Conservation (phyloP, 1,284 basidiomycete genomes). For the Ustilago lituana region DNA sequence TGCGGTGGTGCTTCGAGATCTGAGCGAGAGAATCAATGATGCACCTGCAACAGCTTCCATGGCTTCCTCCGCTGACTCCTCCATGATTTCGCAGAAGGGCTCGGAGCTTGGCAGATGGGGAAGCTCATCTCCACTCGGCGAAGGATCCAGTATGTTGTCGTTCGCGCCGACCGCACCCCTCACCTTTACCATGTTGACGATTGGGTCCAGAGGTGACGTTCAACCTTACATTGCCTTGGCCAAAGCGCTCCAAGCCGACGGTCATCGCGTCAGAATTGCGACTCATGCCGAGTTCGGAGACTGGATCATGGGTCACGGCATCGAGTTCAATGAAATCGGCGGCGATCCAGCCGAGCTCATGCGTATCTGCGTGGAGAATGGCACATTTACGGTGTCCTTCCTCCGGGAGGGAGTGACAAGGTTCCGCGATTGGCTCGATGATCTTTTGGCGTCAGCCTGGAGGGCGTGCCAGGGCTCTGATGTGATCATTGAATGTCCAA, state of each 20-base stretch:
- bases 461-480: constrained; percentile 93
- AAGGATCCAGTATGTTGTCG: constrained; percentile 39
- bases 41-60: constrained; percentile 17
- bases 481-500: constrained; percentile 91
- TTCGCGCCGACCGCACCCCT: constrained; percentile 43
- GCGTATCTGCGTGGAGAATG: constrained; percentile 69
- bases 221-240: constrained; percentile 89
- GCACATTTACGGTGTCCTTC: constrained; percentile 94
- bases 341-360: constrained; percentile 94
- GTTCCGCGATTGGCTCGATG: constrained; percentile 97
- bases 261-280: constrained; percentile 84
- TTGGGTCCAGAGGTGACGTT: constrained; percentile 85
- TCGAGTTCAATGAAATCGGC: constrained; percentile 90
- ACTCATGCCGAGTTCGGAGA: constrained; percentile 92
- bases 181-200: constrained; percentile 83
- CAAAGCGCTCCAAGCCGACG: constrained; percentile 88
- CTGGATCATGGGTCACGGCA: constrained; percentile 90
- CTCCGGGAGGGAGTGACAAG: constrained; percentile 87
- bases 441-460: constrained; percentile 91
- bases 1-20: constrained; percentile 52
- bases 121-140: constrained; percentile 25
- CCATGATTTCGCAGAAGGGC: constrained; percentile 22
- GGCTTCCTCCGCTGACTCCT: constrained; percentile 34
- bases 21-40: constrained; percentile 53
- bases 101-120: constrained; percentile 11